Evolutionary conservation across 2,329 filamentous ascomycete species (phyloP).

Genomic region (Chalara sp.): DNA sequence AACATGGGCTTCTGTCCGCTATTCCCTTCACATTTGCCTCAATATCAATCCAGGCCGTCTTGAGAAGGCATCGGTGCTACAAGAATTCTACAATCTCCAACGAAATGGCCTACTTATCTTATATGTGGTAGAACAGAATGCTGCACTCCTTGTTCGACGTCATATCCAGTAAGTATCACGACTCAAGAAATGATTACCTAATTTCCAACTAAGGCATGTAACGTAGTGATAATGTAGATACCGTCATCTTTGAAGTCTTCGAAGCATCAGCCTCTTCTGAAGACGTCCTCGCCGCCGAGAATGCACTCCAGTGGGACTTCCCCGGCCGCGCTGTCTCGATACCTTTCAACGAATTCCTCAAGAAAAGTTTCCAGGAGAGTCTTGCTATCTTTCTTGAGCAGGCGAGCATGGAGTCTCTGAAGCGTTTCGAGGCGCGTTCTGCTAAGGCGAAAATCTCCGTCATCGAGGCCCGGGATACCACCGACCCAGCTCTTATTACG

Average conservation of each 20-base stretch:
- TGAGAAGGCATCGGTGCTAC: constrained; percentile 19
- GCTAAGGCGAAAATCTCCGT: constrained; percentile 43
- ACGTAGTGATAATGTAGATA: constrained; percentile 6
- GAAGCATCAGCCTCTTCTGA: constrained; percentile 49
- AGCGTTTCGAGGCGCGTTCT: constrained; percentile 43
- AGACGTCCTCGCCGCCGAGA: constrained; percentile 42
- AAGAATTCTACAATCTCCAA: constrained; percentile 23
- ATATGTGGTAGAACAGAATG: constrained; percentile 42
- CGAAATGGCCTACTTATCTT: constrained; percentile 33
- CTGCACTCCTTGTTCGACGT: constrained; percentile 36
- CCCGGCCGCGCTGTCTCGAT: constrained; percentile 46
- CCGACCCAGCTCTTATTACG: constrained; percentile 49
- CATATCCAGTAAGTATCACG: constrained; percentile 23
- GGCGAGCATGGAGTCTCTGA: constrained; percentile 45
- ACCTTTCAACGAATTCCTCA: constrained; percentile 30
- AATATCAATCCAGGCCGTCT: constrained; percentile 11
- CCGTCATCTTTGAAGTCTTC: constrained; percentile 50
- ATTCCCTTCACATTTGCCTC: constrained; percentile 7
- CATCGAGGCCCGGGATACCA: constrained; percentile 50
- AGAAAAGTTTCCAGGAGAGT: constrained; percentile 37
- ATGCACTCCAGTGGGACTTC: constrained; percentile 52
- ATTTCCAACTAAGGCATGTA: too few species aligned
- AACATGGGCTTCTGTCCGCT: constrained; percentile 6
- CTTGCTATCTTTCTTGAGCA: constrained; percentile 49
- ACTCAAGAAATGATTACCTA: background rate